Percentiles rank a stretch among this genome's conserved stretches.
phyloP scores from a whole-genome alignment of 805 yeast species.

The Wickerhamomyces xylosicus region DNA sequence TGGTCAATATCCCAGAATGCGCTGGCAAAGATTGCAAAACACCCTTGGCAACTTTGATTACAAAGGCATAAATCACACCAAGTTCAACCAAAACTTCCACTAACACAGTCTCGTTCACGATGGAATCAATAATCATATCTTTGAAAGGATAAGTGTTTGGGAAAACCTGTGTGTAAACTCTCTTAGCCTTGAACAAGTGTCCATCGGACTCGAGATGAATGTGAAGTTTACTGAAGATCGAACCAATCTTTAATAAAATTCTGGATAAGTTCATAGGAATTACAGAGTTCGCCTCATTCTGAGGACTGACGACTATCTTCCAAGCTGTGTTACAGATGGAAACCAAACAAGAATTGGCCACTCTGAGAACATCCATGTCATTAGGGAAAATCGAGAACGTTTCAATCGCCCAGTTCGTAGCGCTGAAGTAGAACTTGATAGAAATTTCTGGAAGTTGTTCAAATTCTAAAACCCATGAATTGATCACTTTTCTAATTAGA shows the following conservation, averaged over 20 bases:
- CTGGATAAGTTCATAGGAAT: conserved; percentile 40
- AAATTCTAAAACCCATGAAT: conserved; percentile 23
- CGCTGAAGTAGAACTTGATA: conserved; percentile 32
- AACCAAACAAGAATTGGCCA: conserved; percentile 50
- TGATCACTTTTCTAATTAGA: conserved; percentile 45
- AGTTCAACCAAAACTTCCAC: conserved; percentile 69
- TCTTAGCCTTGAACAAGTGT: conserved; percentile 39
- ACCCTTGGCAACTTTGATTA: conserved; percentile 38
- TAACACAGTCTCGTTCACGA: conserved; percentile 55
- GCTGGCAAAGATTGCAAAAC: conserved; percentile 17
- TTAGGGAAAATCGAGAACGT: conserved; percentile 31
- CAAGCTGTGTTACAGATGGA: conserved; percentile 34
- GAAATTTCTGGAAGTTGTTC: conserved; percentile 24
- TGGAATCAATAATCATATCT: conserved; percentile 60
- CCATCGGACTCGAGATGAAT: conserved; percentile 30
- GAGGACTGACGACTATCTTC: conserved; percentile 23
- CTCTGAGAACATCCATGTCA: conserved; percentile 50
- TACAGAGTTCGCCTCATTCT: conserved; percentile 21
- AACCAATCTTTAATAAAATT: conserved; percentile 42
- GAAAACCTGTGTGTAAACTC: conserved; percentile 60
- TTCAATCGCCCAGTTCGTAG: conserved; percentile 49
- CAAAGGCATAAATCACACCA: conserved; percentile 45
- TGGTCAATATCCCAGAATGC: conserved; percentile 17
- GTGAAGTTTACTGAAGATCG: conserved; percentile 41
- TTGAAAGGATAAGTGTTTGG: conserved; percentile 58